Evolutionary conservation across 306 rosid species (phyloP).

Genomic region (Castanea mollissima): DNA sequence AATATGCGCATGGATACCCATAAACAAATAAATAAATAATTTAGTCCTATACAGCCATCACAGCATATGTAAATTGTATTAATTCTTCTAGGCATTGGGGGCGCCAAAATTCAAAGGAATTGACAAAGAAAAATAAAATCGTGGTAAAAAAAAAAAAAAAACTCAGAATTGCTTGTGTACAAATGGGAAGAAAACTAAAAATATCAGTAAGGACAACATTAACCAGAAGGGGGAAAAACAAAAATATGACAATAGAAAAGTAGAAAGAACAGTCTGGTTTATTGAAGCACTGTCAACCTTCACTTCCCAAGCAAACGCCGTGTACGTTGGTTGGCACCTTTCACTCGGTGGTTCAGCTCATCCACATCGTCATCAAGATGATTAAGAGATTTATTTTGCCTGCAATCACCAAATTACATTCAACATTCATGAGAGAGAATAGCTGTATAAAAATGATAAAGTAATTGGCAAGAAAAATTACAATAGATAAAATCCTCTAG

Average conservation of each 20-base stretch:
- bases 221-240: conserved; percentile 6
- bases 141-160: not conserved
- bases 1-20: no score
- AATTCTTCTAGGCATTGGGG: not conserved
- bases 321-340: conserved; percentile 82
- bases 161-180: not conserved
- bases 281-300: conserved; percentile 10
- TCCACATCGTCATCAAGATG: conserved; percentile 74
- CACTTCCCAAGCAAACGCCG: conserved; percentile 56
- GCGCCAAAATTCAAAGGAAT: not conserved
- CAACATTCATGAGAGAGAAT: not conserved
- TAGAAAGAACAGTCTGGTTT: not conserved
- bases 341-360: conserved; percentile 71
- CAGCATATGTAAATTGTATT: not conserved
- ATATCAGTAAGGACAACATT: not conserved
- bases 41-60: no score
- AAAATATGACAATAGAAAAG: not conserved
- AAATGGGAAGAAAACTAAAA: not conserved
- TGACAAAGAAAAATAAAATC: not conserved
- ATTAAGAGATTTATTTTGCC: conserved; percentile 93
- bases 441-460: not conserved
- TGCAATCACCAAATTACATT: conserved; percentile 37
- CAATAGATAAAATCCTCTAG: not conserved
- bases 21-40: no score
- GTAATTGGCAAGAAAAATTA: not conserved